Conservation (phyloP, 768 basidiomycete genomes). For the Leccinum subgranulosum region DNA sequence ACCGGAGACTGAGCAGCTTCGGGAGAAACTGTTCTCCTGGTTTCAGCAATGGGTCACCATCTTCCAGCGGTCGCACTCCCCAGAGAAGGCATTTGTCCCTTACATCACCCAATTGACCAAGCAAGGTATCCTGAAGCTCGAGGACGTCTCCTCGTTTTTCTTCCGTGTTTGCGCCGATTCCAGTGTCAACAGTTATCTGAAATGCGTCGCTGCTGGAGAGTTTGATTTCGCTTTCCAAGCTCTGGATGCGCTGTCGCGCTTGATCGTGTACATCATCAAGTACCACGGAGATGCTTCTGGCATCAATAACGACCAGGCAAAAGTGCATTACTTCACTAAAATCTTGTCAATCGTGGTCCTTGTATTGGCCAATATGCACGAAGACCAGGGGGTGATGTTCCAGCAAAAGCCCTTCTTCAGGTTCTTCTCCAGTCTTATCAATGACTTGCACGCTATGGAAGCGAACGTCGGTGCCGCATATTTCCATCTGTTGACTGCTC, state of each 20-base stretch:
- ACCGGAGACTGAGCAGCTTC: slow-evolving; percentile 70
- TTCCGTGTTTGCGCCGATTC: slow-evolving; percentile 97
- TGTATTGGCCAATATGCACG: slow-evolving; percentile 91
- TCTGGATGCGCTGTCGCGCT: slow-evolving; percentile 90
- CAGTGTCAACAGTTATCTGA: slow-evolving; percentile 84
- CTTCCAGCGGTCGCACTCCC: slow-evolving; percentile 85
- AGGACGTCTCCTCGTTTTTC: slow-evolving; percentile 96
- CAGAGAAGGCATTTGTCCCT: slow-evolving; percentile 93
- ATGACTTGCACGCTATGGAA: slow-evolving; percentile 87
- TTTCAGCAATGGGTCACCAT: slow-evolving; percentile 96
- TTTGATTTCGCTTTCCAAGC: slow-evolving; percentile 83
- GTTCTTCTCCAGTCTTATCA: slow-evolving; percentile 95
- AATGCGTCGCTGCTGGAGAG: slow-evolving; percentile 69
- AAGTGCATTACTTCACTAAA: slow-evolving; percentile 95
- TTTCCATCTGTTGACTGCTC: slow-evolving; percentile 81
- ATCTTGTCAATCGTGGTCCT: slow-evolving; percentile 97
- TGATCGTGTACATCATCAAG: slow-evolving; percentile 98
- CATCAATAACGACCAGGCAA: slow-evolving; percentile 89
- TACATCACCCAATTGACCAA: slow-evolving; percentile 98
- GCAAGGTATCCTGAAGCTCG: slow-evolving; percentile 93
- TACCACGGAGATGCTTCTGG: slow-evolving; percentile 97
- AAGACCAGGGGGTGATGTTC: slow-evolving; percentile 88
- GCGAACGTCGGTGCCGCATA: slow-evolving; percentile 78
- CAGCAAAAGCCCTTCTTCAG: slow-evolving; percentile 98
- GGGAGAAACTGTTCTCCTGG: slow-evolving; percentile 73